Evolutionary conservation across 331 rosid genomes (phyloP).

Genomic region (Telfairia occidentalis): DNA sequence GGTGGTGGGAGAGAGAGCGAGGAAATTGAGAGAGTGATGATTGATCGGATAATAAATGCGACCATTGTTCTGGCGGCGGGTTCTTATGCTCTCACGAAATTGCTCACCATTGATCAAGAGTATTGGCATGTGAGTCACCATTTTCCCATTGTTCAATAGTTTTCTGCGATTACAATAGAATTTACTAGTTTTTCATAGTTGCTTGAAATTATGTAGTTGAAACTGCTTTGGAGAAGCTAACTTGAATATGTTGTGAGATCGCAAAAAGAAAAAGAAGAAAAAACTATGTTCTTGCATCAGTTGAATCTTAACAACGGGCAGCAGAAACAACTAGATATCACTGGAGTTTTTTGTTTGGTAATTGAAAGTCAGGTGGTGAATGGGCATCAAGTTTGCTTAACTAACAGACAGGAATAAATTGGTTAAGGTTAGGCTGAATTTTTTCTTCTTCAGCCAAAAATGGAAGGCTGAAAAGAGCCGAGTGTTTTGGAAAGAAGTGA

Average conservation of each 20-base stretch:
- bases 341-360: background rate
- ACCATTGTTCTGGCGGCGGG: slow-evolving; percentile 39
- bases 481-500: background rate
- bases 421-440: background rate
- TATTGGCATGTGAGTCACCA: slow-evolving; percentile 43
- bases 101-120: slow-evolving; percentile 18
- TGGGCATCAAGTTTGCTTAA: background rate
- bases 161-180: background rate
- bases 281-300: background rate
- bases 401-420: background rate
- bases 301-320: background rate
- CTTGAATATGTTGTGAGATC: background rate
- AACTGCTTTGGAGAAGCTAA: background rate
- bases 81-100: slow-evolving; percentile 15
- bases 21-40: slow-evolving; percentile 34
- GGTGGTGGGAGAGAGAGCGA: slow-evolving; percentile 22
- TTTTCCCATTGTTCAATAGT: background rate
- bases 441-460: background rate
- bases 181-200: too few relatives aligned
- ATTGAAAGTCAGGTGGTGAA: background rate
- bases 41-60: slow-evolving; percentile 77
- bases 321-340: background rate
- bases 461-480: background rate
- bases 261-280: background rate
- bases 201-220: background rate